Evolutionary conservation across 2,329 filamentous ascomycete species (phyloP).

Genomic region (Byssothecium circinans): DNA sequence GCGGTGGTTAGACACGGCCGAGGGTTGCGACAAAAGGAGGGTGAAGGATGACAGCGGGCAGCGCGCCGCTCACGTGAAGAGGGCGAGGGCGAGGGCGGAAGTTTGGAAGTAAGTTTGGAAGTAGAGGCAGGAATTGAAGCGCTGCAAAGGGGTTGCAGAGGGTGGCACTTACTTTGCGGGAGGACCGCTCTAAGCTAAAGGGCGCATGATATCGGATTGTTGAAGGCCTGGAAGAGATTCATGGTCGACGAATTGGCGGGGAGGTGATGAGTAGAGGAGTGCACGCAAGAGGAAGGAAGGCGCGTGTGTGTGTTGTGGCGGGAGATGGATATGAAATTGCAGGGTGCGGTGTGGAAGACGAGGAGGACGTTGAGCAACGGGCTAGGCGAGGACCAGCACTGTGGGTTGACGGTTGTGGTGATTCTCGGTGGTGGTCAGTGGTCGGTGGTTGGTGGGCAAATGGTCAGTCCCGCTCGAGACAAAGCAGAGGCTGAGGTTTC

Average conservation of each 20-base stretch:
- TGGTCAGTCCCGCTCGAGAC: not conserved
- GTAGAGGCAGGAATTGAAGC: no score
- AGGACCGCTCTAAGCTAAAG: slow-evolving; percentile 19
- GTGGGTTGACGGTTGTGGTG: not conserved
- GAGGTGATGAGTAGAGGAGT: not conserved
- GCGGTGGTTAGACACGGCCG: not conserved
- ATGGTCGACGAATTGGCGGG: slow-evolving; percentile 11
- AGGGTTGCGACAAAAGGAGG: not conserved
- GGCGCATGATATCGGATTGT: slow-evolving; percentile 14
- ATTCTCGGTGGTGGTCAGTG: not conserved
- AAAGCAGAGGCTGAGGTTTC: no score
- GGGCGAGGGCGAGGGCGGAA: slow-evolving; percentile 5
- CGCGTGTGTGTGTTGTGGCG: not conserved
- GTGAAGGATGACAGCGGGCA: no score
- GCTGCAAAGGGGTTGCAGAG: not conserved
- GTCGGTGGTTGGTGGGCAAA: not conserved
- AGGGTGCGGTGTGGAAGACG: not conserved
- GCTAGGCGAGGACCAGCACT: not conserved
- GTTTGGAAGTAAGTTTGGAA: no score
- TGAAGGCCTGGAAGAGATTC: slow-evolving; percentile 14
- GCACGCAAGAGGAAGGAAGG: not conserved
- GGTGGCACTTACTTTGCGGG: slow-evolving; percentile 18
- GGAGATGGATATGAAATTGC: not conserved
- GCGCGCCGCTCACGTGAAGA: no score
- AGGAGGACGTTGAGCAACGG: not conserved